Base-by-base conservation (phyloP, 2,329 filamentous ascomycete genomes). In the Neodidymelliopsis sp. region DNA sequence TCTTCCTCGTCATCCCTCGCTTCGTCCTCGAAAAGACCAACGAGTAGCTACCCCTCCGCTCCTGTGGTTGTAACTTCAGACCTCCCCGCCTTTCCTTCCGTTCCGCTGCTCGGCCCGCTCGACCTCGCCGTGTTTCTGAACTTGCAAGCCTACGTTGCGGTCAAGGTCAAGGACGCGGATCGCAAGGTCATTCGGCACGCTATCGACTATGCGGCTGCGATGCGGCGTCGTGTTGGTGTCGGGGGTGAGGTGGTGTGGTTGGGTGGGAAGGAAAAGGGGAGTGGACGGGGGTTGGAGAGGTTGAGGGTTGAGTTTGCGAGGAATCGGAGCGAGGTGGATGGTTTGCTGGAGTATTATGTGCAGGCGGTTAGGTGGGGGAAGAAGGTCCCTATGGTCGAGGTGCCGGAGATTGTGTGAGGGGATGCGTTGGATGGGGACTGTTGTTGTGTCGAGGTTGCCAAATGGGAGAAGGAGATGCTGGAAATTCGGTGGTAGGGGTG, bases 121-220 rank as follows among this genome's bases (percentile, higher is more conserved):
- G 65, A 68, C 24, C 43, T 69, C 2, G 63, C 64, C 7, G 53
- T 60, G 7, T 51, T 59, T 36, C 45, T 69, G 4, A 65, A 67
- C 23, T 49, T 69, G 2, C 38, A 40, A 10, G 49, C 42, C 0
- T 69, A 66, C 29, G 24, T 63, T 1, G 49, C 50, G 2, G 35
- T 63, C 23, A 64, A 63, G 25, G 56, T 49, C 10, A 59, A 58
- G n/a, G 51, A 40, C 1, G 52, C 56, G 2, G 61, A 65, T 9
- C 42, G 58, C 12, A 66, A 60, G 25, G 49, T 55, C 12, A 25
- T 63, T 1, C 50, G 57, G 2, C 65, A 63, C 41, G 63, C 65
- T 11, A 41, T 63, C 6, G 65, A 68, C 11, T 69, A 59, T 39
- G 36, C 36, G 4, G 52, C 49, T 4, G 60, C 56, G 27, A 43